Base-by-base conservation (phyloP, 345 rosid genomes). In the Punica granatum region DNA sequence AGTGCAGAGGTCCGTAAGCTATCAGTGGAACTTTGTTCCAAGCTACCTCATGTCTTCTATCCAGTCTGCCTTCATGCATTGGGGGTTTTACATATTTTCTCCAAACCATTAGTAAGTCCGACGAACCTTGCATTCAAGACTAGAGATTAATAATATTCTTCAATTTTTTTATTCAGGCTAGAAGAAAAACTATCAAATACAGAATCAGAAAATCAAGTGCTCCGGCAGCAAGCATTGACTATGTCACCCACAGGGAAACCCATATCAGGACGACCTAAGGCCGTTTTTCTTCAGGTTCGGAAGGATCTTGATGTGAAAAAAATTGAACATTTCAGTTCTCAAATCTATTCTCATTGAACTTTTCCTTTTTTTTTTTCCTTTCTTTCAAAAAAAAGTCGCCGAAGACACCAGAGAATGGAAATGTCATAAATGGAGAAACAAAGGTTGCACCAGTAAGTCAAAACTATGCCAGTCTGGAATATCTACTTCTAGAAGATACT, bases 201-300 rank as follows among this genome's bases (percentile, higher is more conserved):
- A 46, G 99, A 95, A 77, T 89, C 99, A 2, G 99, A 95, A 78
- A 95, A 79, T 83, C 99, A 95, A 86, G 98, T 95, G 44, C 93
- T 95, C 49, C 92, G 99, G 59, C 97, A 95, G 78, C 99, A 95
- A 77, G 92, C 99, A 67, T 79, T 95, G 74, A 79, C 93, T 68
- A 83, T 95, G 70, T 92, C 99, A 19, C 98, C 99, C 43, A 95
- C 98, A 54, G 92, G 93, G 64, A 92, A 88, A 81, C 60, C 88
- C 70, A 72, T 89, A 78, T 68, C 97, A 66, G 76, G 81, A 1
- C 84, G 90, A 69, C 86, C 87, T 67, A 90, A 81, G 76, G 82
- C 93, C 66, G 74, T 81, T 76, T 71, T 81, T 81, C 73, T 88
- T 75, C 98, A 82, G 92, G 99, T 95, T 67, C 42, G 21, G 56